These are phyloP conservation scores for Sinapis alba DNA, from an alignment of 441 rosid genomes.

Conservation along the genomic window DNA sequence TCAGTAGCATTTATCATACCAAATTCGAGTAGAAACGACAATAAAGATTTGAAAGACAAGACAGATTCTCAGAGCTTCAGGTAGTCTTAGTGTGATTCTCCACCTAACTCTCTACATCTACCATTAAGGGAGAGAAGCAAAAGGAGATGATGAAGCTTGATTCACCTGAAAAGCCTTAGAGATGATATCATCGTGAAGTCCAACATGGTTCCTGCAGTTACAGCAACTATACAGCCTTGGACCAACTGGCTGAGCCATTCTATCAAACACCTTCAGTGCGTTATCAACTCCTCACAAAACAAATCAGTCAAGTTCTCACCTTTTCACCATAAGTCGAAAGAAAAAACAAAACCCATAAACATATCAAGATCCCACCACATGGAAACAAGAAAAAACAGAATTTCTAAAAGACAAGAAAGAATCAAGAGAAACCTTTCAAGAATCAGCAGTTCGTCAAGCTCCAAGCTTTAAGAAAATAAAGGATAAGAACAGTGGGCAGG, in stretches of 20 bases:
- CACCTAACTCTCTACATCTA: background rate
- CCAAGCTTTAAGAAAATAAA: constrained; percentile 14
- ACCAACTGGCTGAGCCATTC: constrained; percentile 72
- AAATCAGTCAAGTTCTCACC: constrained; percentile 24
- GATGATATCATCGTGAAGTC: constrained; percentile 84
- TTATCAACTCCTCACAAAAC: constrained; percentile 31
- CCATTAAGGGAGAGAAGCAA: background rate
- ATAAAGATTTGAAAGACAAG: background rate
- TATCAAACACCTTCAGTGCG: constrained; percentile 28
- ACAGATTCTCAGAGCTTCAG: background rate
- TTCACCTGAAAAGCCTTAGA: constrained; percentile 93
- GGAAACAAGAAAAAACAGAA: background rate
- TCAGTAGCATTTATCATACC: background rate
- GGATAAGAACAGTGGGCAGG: constrained; percentile 37
- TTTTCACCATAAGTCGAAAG: background rate
- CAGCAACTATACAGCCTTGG: constrained; percentile 88
- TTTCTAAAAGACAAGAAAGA: background rate
- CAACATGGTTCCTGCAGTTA: constrained; percentile 81
- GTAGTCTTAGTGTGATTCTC: constrained; percentile 15
- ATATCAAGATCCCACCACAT: background rate
- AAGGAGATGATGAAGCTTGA: constrained; percentile 28
- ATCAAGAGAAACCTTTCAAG: constrained; percentile 13
- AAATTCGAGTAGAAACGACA: background rate
- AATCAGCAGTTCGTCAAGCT: constrained; percentile 19
- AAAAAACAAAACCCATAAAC: background rate